These are phyloP conservation scores for Fomitiporia mediterranea DNA, from an alignment of 1,284 basidiomycete species.

Conservation along the genomic window DNA sequence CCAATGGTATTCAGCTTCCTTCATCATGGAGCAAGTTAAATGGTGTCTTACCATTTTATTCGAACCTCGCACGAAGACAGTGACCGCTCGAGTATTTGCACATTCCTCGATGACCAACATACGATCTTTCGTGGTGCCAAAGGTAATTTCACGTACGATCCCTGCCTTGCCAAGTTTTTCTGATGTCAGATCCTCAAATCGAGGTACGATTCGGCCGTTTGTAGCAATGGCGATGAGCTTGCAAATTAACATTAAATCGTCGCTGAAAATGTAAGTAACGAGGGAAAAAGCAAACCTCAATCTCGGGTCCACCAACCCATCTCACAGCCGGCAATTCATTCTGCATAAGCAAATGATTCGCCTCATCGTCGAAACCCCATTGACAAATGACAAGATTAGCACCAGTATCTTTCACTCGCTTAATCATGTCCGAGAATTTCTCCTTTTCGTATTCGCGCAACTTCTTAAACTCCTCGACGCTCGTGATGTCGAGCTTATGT, in stretches of 20 bases:
- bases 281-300: slow-evolving; percentile 61
- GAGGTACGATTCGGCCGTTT: slow-evolving; percentile 95
- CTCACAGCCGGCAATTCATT: slow-evolving; percentile 97
- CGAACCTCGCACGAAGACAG: slow-evolving; percentile 94
- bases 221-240: slow-evolving; percentile 98
- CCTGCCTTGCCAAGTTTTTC: slow-evolving; percentile 94
- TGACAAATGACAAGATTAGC: slow-evolving; percentile 99
- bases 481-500: slow-evolving; percentile 97
- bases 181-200: slow-evolving; percentile 91
- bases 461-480: slow-evolving; percentile 97
- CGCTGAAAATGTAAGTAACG: slow-evolving; percentile 8
- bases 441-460: slow-evolving; percentile 92
- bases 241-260: slow-evolving; percentile 8
- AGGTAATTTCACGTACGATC: slow-evolving; percentile 88
- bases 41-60: slow-evolving; percentile 87
- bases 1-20: neutral
- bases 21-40: neutral
- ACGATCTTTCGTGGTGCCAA: slow-evolving; percentile 97
- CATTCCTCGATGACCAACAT: slow-evolving; percentile 99
- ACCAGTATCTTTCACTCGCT: slow-evolving; percentile 94
- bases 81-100: slow-evolving; percentile 94
- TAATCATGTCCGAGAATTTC: slow-evolving; percentile 97
- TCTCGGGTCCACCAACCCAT: slow-evolving; percentile 99
- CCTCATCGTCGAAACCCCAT: slow-evolving; percentile 99
- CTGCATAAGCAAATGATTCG: slow-evolving; percentile 97